A percentile compares a stretch with the other conserved stretches of the same genome.
Evolutionary conservation across 2,329 filamentous ascomycete species (phyloP).

Genomic region (Diaporthe sp.): DNA sequence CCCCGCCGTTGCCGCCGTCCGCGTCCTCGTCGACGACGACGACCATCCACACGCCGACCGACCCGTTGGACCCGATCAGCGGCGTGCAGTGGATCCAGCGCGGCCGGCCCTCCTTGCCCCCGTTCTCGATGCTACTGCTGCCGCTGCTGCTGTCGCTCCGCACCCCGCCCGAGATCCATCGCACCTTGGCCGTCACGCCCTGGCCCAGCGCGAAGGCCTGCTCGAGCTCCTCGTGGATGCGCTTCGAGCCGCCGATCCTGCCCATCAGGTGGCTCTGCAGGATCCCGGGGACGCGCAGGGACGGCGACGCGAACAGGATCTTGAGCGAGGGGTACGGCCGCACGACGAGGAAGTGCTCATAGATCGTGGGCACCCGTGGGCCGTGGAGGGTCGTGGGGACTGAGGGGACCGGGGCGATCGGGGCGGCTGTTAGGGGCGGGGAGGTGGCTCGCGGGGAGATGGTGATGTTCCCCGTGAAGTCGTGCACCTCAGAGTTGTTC

Average conservation of each 20-base stretch:
- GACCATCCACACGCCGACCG: slow-evolving; percentile 84
- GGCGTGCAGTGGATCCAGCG: slow-evolving; percentile 86
- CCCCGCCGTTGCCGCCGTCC: not conserved
- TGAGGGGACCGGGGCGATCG: not conserved
- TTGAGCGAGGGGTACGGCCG: slow-evolving; percentile 75
- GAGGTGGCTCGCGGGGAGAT: slow-evolving; percentile 4
- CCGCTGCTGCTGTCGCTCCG: slow-evolving; percentile 25
- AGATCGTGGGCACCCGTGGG: slow-evolving; percentile 52
- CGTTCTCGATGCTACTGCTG: slow-evolving; percentile 5
- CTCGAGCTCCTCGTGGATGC: slow-evolving; percentile 62
- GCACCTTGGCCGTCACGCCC: slow-evolving; percentile 81
- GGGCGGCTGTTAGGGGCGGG: not conserved
- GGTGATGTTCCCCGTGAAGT: slow-evolving; percentile 32
- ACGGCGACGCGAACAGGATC: slow-evolving; percentile 78
- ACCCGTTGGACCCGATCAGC: slow-evolving; percentile 74
- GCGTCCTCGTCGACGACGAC: slow-evolving; percentile 77
- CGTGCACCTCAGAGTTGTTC: slow-evolving; percentile 29
- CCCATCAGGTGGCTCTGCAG: slow-evolving; percentile 71
- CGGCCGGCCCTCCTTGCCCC: slow-evolving; percentile 65
- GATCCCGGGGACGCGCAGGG: slow-evolving; percentile 76
- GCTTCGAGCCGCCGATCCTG: slow-evolving; percentile 64
- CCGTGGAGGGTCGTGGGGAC: slow-evolving; percentile 9
- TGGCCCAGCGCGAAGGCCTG: slow-evolving; percentile 76
- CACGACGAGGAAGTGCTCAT: slow-evolving; percentile 73
- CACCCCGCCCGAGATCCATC: slow-evolving; percentile 69